A percentile compares a stretch with the other conserved stretches of the same genome.
Evolutionary conservation across 2,329 filamentous ascomycete genomes (phyloP).

Genomic region (Exophiala spinifera): DNA sequence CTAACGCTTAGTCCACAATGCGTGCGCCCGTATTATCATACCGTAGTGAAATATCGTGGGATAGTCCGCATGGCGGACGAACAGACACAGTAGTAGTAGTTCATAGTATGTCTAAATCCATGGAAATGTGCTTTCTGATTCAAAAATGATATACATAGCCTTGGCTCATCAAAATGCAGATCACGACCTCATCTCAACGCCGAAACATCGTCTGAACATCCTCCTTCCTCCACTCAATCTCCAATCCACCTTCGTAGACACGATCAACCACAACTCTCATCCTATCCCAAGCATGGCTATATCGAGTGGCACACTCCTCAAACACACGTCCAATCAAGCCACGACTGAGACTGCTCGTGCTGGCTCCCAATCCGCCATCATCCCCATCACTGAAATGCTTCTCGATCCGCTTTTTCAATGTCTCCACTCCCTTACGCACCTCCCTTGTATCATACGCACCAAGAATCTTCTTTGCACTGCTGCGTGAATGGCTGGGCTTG

Average conservation of each 20-base stretch:
- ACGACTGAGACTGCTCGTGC: conserved; percentile 53
- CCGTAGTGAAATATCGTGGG: no score
- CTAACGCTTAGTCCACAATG: no score
- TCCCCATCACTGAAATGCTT: conserved; percentile 95
- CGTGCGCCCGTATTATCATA: no score
- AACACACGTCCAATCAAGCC: conserved; percentile 59
- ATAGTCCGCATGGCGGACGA: no score
- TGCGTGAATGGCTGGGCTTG: conserved; percentile 78
- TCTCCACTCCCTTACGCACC: conserved; percentile 83
- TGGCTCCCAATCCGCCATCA: conserved; percentile 46
- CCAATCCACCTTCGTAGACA: conserved; percentile 45
- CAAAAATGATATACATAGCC: no score
- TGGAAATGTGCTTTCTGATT: no score
- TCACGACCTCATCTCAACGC: conserved; percentile 27
- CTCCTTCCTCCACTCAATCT: conserved; percentile 49
- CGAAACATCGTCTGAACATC: conserved; percentile 44
- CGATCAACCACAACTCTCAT: conserved; percentile 43
- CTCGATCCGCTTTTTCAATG: conserved; percentile 85
- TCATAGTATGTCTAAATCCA: no score
- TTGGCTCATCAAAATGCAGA: no score
- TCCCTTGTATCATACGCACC: conserved; percentile 78
- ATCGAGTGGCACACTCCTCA: conserved; percentile 58
- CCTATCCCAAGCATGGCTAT: conserved; percentile 54
- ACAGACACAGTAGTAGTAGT: no score
- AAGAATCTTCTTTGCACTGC: conserved; percentile 81